A percentile compares a stretch with the other conserved stretches of the same genome.
Evolutionary conservation across 2,329 filamentous ascomycete species (phyloP).

Genomic region (Metarhizium anisopliae): DNA sequence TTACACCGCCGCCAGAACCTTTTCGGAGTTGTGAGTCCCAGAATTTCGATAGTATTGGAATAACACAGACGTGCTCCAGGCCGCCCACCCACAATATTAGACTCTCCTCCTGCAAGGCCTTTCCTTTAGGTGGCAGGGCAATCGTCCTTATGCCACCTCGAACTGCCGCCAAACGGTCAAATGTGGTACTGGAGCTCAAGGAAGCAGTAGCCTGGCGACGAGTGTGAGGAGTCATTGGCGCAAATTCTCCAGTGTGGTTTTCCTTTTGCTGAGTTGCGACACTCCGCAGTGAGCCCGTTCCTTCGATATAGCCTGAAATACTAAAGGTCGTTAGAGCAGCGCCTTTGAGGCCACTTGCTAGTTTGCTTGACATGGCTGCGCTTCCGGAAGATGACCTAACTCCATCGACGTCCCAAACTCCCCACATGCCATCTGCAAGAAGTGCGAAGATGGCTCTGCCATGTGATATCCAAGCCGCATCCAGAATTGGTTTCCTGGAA

Average conservation of each 20-base stretch:
- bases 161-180: slow-evolving; percentile 42
- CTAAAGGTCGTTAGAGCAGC: slow-evolving; percentile 51
- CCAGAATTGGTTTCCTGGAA: slow-evolving; percentile 50
- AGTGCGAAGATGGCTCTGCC: slow-evolving; percentile 51
- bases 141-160: slow-evolving; percentile 44
- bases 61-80: slow-evolving; percentile 46
- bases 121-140: slow-evolving; percentile 32
- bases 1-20: slow-evolving; percentile 39
- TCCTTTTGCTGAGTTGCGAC: slow-evolving; percentile 25
- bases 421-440: slow-evolving; percentile 57
- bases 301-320: slow-evolving; percentile 50
- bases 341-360: slow-evolving; percentile 44
- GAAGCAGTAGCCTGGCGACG: slow-evolving; percentile 42
- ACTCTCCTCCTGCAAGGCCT: slow-evolving; percentile 41
- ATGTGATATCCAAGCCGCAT: slow-evolving; percentile 52
- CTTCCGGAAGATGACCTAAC: slow-evolving; percentile 35
- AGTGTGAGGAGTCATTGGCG: slow-evolving; percentile 56
- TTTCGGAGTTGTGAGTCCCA: slow-evolving; percentile 51
- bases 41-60: slow-evolving; percentile 45
- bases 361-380: slow-evolving; percentile 37
- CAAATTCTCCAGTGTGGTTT: slow-evolving; percentile 40
- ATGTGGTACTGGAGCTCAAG: slow-evolving; percentile 30
- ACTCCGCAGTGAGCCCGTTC: slow-evolving; percentile 45
- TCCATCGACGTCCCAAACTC: slow-evolving; percentile 58
- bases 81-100: slow-evolving; percentile 49